Evolutionary conservation across 1,139 yeast species (phyloP).

Genomic region (Candida tunisiensis): DNA sequence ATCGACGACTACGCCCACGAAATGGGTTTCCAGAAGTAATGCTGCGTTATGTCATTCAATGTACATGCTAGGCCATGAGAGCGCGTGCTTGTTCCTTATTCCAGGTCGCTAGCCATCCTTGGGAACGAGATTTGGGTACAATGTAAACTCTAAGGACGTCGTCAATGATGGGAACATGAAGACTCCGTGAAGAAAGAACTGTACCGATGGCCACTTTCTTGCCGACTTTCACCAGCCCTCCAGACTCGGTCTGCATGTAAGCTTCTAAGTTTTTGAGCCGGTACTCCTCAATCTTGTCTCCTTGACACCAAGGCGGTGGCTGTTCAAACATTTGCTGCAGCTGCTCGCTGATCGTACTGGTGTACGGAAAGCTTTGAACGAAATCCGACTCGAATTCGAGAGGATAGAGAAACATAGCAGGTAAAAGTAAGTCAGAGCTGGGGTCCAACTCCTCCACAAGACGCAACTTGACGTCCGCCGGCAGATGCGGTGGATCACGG

Average conservation of each 20-base stretch:
- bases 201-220: conserved; percentile 53
- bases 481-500: conserved; percentile 5
- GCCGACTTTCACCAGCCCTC: conserved; percentile 80
- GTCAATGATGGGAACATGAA: conserved; percentile 68
- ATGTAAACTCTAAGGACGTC: conserved; percentile 55
- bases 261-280: conserved; percentile 44
- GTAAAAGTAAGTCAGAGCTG: conserved; percentile 64
- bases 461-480: conserved; percentile 20
- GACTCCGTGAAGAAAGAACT: conserved; percentile 43
- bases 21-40: conserved; percentile 30
- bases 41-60: too few relatives aligned
- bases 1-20: conserved; percentile 32
- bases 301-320: conserved; percentile 53
- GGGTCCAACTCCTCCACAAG: conserved; percentile 59
- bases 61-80: too few relatives aligned
- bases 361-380: conserved; percentile 58
- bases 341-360: conserved; percentile 27
- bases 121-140: conserved; percentile 57
- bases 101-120: conserved; percentile 56
- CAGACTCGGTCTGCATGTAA: conserved; percentile 65
- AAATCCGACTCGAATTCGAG: conserved; percentile 75
- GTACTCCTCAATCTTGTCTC: conserved; percentile 26
- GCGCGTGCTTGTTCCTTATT: conserved; percentile 31
- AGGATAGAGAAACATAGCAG: conserved; percentile 77
- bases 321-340: conserved; percentile 33